Evolutionary conservation across 208 protist genomes (phyloP).

Genomic region (Acanthamoeba divionensis): DNA sequence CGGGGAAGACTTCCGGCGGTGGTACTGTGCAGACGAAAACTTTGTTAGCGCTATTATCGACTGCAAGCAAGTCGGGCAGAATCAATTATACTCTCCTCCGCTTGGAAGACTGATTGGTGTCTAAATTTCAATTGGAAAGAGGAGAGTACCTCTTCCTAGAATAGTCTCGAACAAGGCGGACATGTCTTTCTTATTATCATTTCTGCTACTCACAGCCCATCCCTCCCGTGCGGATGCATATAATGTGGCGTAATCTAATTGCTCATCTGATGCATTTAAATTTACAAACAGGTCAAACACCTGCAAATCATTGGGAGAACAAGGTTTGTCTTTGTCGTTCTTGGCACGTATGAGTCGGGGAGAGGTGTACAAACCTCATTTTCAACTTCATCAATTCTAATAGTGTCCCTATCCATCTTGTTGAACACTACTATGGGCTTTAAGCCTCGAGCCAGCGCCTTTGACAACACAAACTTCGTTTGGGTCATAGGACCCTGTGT

Average conservation of each 20-base stretch:
- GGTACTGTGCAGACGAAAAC: neutral
- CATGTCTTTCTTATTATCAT: slow-evolving; percentile 69
- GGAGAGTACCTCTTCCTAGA: slow-evolving; percentile 78
- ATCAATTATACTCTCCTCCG: too few relatives aligned
- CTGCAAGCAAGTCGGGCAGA: too few relatives aligned
- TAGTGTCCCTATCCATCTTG: slow-evolving; percentile 93
- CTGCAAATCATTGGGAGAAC: neutral
- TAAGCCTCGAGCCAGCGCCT: slow-evolving; percentile 91
- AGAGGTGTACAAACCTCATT: slow-evolving; percentile 73
- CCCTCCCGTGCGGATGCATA: slow-evolving; percentile 89
- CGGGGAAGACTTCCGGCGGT: neutral
- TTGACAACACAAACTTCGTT: slow-evolving; percentile 96
- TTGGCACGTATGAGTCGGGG: neutral
- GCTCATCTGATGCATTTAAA: slow-evolving; percentile 89
- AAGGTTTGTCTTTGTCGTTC: neutral
- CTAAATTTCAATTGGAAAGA: slow-evolving; percentile 56
- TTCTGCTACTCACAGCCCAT: slow-evolving; percentile 79
- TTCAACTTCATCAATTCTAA: slow-evolving; percentile 88
- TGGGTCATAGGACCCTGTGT: slow-evolving; percentile 95
- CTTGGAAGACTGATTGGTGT: too few relatives aligned
- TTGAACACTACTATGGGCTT: slow-evolving; percentile 96
- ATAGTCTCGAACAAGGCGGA: slow-evolving; percentile 92
- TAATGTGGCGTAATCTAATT: slow-evolving; percentile 93
- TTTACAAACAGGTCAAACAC: slow-evolving; percentile 95
- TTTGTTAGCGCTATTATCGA: neutral